Conservation (phyloP, 1,139 yeast species). For the Yamadazyma sp. region DNA sequence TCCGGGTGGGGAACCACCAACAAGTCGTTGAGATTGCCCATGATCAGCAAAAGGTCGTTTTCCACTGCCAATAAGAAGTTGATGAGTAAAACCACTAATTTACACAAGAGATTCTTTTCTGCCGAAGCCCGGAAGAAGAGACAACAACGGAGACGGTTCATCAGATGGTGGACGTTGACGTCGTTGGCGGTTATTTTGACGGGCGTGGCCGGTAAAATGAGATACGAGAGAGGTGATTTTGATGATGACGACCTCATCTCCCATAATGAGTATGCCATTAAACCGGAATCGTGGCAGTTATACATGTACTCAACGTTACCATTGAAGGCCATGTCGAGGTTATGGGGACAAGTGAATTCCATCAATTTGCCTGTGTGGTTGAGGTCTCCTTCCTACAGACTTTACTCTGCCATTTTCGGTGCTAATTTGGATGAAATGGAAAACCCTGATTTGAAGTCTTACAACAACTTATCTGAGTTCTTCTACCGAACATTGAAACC, state of each 20-base stretch:
- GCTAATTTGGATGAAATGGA: slow-evolving; percentile 88
- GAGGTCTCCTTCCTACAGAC: slow-evolving; percentile 75
- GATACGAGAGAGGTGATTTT: slow-evolving; percentile 33
- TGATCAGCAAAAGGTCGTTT: slow-evolving; percentile 32
- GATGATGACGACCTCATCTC: slow-evolving; percentile 31
- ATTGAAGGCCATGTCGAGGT: slow-evolving; percentile 81
- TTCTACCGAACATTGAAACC: slow-evolving; percentile 83
- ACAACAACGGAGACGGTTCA: slow-evolving; percentile 49
- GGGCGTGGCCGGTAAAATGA: slow-evolving; percentile 60
- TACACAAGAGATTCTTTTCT: slow-evolving; percentile 44
- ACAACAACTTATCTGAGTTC: slow-evolving; percentile 82
- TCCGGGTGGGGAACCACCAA: slow-evolving; percentile 37
- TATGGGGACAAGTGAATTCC: slow-evolving; percentile 92
- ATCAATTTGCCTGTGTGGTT: slow-evolving; percentile 86
- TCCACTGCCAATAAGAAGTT: slow-evolving; percentile 42
- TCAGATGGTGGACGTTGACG: slow-evolving; percentile 71
- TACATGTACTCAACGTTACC: slow-evolving; percentile 91
- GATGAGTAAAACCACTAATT: slow-evolving; percentile 34
- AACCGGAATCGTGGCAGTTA: slow-evolving; percentile 80
- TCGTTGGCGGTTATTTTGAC: slow-evolving; percentile 63
- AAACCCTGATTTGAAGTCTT: slow-evolving; percentile 74
- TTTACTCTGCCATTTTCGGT: slow-evolving; percentile 81
- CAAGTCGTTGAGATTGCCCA: slow-evolving; percentile 24
- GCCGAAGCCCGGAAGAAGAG: slow-evolving; percentile 44
- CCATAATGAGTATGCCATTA: slow-evolving; percentile 45